Evolutionary conservation across 78 protist genomes (phyloP).

Genomic region (Emiliania huxleyi): DNA sequence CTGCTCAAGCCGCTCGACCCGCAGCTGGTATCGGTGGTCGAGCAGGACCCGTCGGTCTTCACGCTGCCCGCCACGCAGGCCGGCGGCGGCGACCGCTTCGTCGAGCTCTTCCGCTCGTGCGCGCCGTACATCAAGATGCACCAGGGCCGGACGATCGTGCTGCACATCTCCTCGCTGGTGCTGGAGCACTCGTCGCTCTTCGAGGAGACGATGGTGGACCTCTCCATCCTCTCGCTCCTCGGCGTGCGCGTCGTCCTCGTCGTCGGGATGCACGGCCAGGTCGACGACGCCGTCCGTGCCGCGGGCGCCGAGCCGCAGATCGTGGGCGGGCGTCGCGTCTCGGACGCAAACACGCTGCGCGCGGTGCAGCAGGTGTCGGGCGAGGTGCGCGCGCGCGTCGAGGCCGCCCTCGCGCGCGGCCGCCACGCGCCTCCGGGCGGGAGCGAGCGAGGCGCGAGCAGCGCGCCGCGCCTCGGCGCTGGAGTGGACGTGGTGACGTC

Average conservation of each 20-base stretch:
- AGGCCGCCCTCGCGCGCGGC: neutral
- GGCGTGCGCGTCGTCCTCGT: neutral
- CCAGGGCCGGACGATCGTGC: neutral
- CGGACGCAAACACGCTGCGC: neutral
- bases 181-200: neutral
- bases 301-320: neutral
- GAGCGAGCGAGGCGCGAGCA: neutral
- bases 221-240: neutral
- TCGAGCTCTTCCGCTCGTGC: neutral
- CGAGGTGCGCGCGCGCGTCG: neutral
- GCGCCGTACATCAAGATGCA: neutral
- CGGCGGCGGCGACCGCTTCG: neutral
- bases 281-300: neutral
- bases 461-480: no score
- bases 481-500: neutral
- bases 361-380: neutral
- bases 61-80: neutral
- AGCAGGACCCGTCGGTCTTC: neutral
- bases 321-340: neutral
- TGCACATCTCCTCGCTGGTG: neutral
- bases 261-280: neutral
- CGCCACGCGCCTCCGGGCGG: neutral
- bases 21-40: neutral
- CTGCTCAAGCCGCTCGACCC: neutral
- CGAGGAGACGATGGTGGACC: neutral